These are phyloP conservation scores for Aspergillus uvarum DNA, from an alignment of 2,329 filamentous ascomycete genomes.

Conservation along the genomic window DNA sequence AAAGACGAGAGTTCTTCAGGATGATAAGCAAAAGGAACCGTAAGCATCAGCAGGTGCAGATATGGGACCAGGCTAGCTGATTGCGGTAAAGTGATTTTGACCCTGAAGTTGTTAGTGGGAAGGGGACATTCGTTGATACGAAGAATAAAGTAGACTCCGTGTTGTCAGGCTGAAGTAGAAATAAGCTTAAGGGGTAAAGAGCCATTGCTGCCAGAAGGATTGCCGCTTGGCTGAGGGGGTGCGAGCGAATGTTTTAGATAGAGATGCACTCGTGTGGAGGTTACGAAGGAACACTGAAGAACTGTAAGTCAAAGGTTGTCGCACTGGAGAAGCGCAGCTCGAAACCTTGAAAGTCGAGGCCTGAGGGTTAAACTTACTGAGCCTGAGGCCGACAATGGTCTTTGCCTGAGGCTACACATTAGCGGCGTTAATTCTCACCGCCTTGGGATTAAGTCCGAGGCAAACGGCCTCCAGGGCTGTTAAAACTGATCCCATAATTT, in stretches of 20 bases:
- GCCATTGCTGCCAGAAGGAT: background rate
- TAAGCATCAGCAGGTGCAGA: background rate
- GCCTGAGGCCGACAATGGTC: background rate
- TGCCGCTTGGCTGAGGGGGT: background rate
- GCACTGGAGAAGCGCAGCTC: background rate
- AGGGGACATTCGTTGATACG: background rate
- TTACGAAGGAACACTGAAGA: no score
- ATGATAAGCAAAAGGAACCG: background rate
- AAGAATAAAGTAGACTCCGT: background rate
- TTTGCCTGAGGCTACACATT: no score
- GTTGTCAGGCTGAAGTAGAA: background rate
- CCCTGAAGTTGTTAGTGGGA: no score
- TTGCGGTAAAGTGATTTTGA: no score
- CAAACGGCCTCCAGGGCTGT: constrained; percentile 5
- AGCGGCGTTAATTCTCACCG: constrained; percentile 18
- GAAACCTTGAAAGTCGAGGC: background rate
- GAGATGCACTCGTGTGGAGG: no score
- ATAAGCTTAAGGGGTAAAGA: background rate
- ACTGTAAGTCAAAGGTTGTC: no score
- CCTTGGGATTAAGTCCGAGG: constrained; percentile 15
- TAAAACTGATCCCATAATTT: constrained; percentile 13
- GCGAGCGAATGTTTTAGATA: no score
- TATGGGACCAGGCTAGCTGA: background rate
- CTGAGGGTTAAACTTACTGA: background rate
- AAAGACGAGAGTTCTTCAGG: background rate